A percentile compares a stretch with the other conserved stretches of the same genome.
These are phyloP conservation scores for Thermoascus crustaceus DNA, from an alignment of 2,329 filamentous ascomycete genomes.

Conservation along the genomic window DNA sequence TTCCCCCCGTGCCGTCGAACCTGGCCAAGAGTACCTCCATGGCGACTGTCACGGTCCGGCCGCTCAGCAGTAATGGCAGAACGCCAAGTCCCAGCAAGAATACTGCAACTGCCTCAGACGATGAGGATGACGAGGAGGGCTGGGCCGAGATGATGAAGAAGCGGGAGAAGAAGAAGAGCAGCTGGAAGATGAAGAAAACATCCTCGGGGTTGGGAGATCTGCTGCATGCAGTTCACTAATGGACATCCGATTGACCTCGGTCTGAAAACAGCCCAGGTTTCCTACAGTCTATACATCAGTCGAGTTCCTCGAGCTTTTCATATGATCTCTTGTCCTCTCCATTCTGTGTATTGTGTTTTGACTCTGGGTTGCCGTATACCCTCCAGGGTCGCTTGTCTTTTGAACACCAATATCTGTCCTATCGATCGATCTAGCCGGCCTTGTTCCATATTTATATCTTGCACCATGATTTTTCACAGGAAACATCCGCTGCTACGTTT, in stretches of 20 bases:
- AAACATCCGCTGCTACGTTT: too few relatives aligned
- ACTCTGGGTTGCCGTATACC: too few relatives aligned
- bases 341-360: too few relatives aligned
- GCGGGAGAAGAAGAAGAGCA: constrained; percentile 41
- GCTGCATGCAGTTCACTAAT: constrained; percentile 28
- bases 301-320: too few relatives aligned
- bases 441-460: too few relatives aligned
- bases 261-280: not conserved
- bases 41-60: constrained; percentile 21
- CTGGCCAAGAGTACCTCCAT: constrained; percentile 20
- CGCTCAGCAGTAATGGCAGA: constrained; percentile 18
- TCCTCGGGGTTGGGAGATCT: constrained; percentile 29
- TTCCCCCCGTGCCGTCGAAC: constrained; percentile 15
- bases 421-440: too few relatives aligned
- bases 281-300: too few relatives aligned
- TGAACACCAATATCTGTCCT: too few relatives aligned
- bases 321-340: too few relatives aligned
- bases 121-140: constrained; percentile 43
- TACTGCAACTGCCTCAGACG: constrained; percentile 21
- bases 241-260: not conserved
- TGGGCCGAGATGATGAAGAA: constrained; percentile 46
- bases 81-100: constrained; percentile 11
- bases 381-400: too few relatives aligned
- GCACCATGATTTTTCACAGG: too few relatives aligned
- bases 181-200: constrained; percentile 38